These are phyloP conservation scores for Selaginella moellendorffii DNA, from an alignment of 75 land plant species.

Conservation along the genomic window DNA sequence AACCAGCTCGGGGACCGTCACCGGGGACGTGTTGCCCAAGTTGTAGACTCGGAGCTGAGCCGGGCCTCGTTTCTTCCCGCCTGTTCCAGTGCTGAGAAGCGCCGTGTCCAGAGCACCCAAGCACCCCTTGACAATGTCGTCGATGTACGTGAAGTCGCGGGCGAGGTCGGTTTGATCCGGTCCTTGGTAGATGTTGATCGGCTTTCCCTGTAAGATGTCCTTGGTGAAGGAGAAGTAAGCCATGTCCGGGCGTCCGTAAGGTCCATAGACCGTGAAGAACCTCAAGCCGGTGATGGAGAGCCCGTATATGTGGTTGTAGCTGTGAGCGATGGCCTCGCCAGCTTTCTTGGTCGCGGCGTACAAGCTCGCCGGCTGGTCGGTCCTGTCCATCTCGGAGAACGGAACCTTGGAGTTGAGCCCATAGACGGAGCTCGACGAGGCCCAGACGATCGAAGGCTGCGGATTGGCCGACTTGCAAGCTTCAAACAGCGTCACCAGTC, in stretches of 20 bases:
- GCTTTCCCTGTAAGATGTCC: slow-evolving; percentile 32
- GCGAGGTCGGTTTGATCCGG: slow-evolving; percentile 25
- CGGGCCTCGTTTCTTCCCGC: slow-evolving; percentile 59
- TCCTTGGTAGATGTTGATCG: no score
- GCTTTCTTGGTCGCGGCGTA: slow-evolving; percentile 91
- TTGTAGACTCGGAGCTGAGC: slow-evolving; percentile 59
- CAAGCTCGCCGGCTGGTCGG: slow-evolving; percentile 66
- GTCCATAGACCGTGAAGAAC: slow-evolving; percentile 55
- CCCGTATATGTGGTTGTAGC: slow-evolving; percentile 74
- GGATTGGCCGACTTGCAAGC: slow-evolving; percentile 45
- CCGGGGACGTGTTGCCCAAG: slow-evolving; percentile 66
- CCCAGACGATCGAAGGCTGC: slow-evolving; percentile 75
- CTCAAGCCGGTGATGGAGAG: slow-evolving; percentile 71
- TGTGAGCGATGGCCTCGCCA: slow-evolving; percentile 71
- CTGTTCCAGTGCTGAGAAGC: slow-evolving; percentile 61
- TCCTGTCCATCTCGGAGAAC: slow-evolving; percentile 43
- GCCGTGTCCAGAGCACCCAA: slow-evolving; percentile 59
- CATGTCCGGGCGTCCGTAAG: slow-evolving; percentile 54
- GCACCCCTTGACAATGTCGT: no score
- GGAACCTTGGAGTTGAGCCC: slow-evolving; percentile 57
- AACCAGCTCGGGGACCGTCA: slow-evolving; percentile 48
- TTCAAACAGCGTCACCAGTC: slow-evolving; percentile 58
- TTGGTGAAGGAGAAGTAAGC: slow-evolving; percentile 51
- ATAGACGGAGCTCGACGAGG: slow-evolving; percentile 78
- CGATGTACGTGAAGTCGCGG: slow-evolving; percentile 48